These are phyloP conservation scores for Penstemon newberryi DNA, from an alignment of 257 asterid genomes.

Conservation along the genomic window DNA sequence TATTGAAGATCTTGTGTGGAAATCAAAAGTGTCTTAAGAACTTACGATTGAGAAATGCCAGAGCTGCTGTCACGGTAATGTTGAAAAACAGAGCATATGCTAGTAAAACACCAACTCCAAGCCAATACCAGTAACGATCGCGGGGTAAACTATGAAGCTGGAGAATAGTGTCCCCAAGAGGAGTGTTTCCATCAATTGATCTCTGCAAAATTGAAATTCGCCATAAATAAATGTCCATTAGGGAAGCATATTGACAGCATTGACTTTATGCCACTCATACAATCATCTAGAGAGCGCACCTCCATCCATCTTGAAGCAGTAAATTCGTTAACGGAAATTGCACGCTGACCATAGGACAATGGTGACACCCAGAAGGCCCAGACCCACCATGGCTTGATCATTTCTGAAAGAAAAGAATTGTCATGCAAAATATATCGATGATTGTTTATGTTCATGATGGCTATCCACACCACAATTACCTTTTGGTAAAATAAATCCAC, in stretches of 20 bases:
- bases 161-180: constrained; percentile 59
- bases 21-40: constrained; percentile 13
- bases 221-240: constrained; percentile 3
- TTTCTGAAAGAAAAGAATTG: constrained; percentile 42
- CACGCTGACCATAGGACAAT: constrained; percentile 77
- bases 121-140: constrained; percentile 71
- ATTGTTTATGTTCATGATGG: constrained; percentile 18
- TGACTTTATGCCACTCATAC: constrained; percentile 9
- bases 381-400: constrained; percentile 92
- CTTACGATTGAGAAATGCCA: constrained; percentile 75
- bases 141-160: constrained; percentile 61
- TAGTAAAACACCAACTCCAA: constrained; percentile 67
- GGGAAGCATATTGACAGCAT: neutral
- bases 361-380: constrained; percentile 97
- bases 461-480: constrained; percentile 37
- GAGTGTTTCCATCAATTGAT: constrained; percentile 38
- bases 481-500: constrained; percentile 84
- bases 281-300: constrained; percentile 42
- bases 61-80: constrained; percentile 56
- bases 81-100: constrained; percentile 70
- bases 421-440: constrained; percentile 4
- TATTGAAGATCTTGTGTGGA: neutral
- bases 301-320: constrained; percentile 75
- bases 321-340: constrained; percentile 81
- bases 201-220: constrained; percentile 45